A percentile compares a stretch with the other conserved stretches of the same genome.
Conservation (phyloP, 495 filamentous ascomycete genomes). For the Aspergillus asperescens region DNA sequence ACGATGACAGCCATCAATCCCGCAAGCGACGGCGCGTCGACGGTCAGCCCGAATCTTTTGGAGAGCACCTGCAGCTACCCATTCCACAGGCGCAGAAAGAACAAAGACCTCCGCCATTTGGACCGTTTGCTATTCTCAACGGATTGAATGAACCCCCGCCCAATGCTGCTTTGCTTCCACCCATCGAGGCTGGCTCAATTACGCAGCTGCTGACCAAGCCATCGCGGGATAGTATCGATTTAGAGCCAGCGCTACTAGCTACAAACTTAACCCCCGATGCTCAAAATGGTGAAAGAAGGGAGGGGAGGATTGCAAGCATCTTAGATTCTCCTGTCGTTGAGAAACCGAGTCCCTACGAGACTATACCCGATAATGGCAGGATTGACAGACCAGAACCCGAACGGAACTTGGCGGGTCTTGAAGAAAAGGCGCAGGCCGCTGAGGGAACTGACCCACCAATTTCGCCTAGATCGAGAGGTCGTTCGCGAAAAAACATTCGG, state of each 20-base stretch:
- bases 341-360: conserved; percentile 12
- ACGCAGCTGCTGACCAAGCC: conserved; percentile 39
- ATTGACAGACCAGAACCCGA: not conserved
- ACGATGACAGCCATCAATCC: conserved; percentile 34
- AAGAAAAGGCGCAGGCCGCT: conserved; percentile 2
- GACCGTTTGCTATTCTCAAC: conserved; percentile 60
- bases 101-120: conserved; percentile 45
- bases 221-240: conserved; percentile 22
- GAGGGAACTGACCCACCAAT: conserved; percentile 28
- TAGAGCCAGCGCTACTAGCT: conserved; percentile 24
- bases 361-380: conserved; percentile 11
- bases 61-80: conserved; percentile 48
- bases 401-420: not conserved
- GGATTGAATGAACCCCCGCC: conserved; percentile 73
- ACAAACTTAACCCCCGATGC: conserved; percentile 23
- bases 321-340: conserved; percentile 29
- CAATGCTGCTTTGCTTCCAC: conserved; percentile 65
- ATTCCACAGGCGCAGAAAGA: conserved; percentile 45
- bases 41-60: conserved; percentile 39
- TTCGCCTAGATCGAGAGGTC: conserved; percentile 39
- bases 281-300: conserved; percentile 29
- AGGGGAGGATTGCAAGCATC: conserved; percentile 37
- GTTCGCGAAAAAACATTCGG: conserved; percentile 45
- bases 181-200: conserved; percentile 55
- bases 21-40: conserved; percentile 43